Evolutionary conservation across 78 protist genomes (phyloP).

Genomic region (Dictyostelium firmibasis): DNA sequence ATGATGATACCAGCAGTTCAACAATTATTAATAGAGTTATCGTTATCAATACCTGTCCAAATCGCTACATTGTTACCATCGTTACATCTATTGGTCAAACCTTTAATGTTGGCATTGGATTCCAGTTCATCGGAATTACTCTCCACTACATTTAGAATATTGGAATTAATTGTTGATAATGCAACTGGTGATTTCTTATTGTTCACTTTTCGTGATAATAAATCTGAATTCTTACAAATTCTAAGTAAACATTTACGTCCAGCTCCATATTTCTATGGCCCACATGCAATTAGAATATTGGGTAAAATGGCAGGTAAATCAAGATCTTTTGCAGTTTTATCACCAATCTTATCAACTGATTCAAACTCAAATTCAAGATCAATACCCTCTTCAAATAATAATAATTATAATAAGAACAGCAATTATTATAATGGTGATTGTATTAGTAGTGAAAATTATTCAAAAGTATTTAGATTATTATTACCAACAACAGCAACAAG

Average conservation of each 20-base stretch:
- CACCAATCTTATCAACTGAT: neutral
- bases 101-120: constrained; percentile 87
- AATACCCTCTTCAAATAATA: neutral
- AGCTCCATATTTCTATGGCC: constrained; percentile 80
- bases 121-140: constrained; percentile 31
- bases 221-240: constrained; percentile 39
- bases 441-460: neutral
- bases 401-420: neutral
- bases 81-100: constrained; percentile 85
- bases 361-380: neutral
- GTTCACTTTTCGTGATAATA: constrained; percentile 10
- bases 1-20: constrained; percentile 29
- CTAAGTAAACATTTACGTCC: constrained; percentile 82
- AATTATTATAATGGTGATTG: neutral
- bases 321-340: constrained; percentile 37
- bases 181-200: constrained; percentile 86
- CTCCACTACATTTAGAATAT: constrained; percentile 38
- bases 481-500: neutral
- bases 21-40: constrained; percentile 88
- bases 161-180: constrained; percentile 91
- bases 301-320: constrained; percentile 98
- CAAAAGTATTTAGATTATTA: neutral
- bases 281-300: constrained; percentile 88
- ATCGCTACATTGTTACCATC: constrained; percentile 86
- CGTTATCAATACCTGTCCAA: constrained; percentile 92